phyloP scores from a whole-genome alignment of 371 early-diverging fungal species.

The Mortierella sp. region DNA sequence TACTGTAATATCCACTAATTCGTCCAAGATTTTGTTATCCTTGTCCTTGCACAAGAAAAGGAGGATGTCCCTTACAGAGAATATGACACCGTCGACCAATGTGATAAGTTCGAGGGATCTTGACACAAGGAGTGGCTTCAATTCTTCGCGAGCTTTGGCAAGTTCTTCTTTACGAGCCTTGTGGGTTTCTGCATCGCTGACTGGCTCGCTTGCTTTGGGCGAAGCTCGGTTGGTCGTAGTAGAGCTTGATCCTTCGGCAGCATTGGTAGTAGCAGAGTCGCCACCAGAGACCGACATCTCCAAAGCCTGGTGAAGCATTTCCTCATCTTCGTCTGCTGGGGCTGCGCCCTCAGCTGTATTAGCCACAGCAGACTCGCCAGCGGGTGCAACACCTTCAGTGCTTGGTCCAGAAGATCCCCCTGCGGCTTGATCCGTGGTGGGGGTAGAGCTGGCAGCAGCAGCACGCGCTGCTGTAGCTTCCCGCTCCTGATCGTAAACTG shows the following conservation, averaged over 20 bases:
- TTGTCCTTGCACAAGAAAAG: constrained; percentile 62
- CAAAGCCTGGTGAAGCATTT: constrained; percentile 46
- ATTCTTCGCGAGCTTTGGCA: constrained; percentile 60
- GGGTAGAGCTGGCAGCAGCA: neutral
- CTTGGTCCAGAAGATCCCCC: constrained; percentile 20
- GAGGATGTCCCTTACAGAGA: constrained; percentile 78
- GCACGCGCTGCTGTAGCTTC: constrained; percentile 37
- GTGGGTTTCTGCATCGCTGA: constrained; percentile 26
- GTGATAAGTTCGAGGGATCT: constrained; percentile 72
- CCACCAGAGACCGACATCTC: constrained; percentile 39
- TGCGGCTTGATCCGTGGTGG: neutral
- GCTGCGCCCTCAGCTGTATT: too few relatives aligned
- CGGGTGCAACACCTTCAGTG: constrained; percentile 3
- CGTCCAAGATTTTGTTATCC: constrained; percentile 62
- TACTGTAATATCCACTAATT: constrained; percentile 34
- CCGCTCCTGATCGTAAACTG: constrained; percentile 46
- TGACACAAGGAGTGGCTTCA: constrained; percentile 63
- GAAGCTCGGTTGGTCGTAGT: constrained; percentile 6
- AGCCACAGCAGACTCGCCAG: neutral
- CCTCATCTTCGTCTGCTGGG: constrained; percentile 17
- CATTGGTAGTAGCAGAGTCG: neutral
- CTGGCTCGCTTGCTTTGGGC: constrained; percentile 19
- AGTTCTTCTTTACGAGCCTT: constrained; percentile 60
- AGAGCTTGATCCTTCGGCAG: constrained; percentile 18
- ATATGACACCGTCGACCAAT: constrained; percentile 74